Evolutionary conservation across 345 rosid species (phyloP).

Genomic region (Eucalyptus cloeziana): DNA sequence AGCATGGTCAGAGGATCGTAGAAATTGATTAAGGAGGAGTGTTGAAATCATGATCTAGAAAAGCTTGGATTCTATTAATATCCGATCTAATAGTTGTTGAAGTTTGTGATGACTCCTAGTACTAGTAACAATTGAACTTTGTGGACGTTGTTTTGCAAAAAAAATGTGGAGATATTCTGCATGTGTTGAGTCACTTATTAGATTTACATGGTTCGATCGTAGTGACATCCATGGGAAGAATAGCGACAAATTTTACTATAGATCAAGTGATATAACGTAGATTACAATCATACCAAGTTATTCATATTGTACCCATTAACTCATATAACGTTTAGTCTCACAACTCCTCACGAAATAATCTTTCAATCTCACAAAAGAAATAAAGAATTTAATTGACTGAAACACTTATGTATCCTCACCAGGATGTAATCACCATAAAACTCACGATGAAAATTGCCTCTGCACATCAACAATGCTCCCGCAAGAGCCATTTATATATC

Average conservation of each 20-base stretch:
- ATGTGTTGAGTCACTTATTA: not conserved
- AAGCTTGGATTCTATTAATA: not conserved
- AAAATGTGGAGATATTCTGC: not conserved
- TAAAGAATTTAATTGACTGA: too few relatives aligned
- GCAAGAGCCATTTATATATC: too few relatives aligned
- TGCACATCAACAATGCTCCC: too few relatives aligned
- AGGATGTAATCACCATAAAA: too few relatives aligned
- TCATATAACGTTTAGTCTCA: rapidly evolving
- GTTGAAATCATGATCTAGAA: not conserved
- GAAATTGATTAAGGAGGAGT: not conserved
- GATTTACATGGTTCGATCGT: too few relatives aligned
- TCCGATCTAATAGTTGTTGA: not conserved
- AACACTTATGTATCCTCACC: too few relatives aligned
- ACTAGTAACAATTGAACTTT: not conserved
- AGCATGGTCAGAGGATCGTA: not conserved
- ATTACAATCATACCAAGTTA: not conserved
- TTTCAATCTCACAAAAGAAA: not conserved
- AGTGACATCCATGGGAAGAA: too few relatives aligned
- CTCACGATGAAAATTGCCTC: too few relatives aligned
- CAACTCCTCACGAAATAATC: too few relatives aligned
- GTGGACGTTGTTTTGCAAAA: not conserved
- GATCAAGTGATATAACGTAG: too few relatives aligned
- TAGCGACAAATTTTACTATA: rapidly evolving
- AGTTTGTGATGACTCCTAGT: not conserved
- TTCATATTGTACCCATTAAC: too few relatives aligned